These are phyloP conservation scores for Neofusicoccum ribis DNA, from an alignment of 2,329 filamentous ascomycete species.

Conservation along the genomic window DNA sequence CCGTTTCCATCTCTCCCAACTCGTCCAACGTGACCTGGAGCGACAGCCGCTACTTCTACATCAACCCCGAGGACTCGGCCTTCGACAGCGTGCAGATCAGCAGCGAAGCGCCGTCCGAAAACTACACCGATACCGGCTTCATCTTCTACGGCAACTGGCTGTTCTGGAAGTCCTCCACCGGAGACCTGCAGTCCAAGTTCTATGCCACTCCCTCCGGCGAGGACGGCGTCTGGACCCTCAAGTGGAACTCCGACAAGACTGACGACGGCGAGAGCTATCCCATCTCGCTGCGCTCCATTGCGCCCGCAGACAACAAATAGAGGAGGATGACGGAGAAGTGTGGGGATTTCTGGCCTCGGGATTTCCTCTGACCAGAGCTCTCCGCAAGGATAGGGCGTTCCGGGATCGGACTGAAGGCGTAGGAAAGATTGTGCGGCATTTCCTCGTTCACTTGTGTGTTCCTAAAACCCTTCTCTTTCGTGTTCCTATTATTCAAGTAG, in stretches of 20 bases:
- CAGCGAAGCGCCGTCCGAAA: background rate
- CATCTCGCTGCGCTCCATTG: constrained; percentile 7
- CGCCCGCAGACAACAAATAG: background rate
- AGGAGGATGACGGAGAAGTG: too few species aligned
- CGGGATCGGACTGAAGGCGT: too few species aligned
- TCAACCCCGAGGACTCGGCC: constrained; percentile 1
- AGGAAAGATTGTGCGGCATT: too few species aligned
- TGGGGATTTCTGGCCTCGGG: too few species aligned
- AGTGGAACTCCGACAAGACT: background rate
- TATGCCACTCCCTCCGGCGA: constrained; percentile 5
- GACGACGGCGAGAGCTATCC: background rate
- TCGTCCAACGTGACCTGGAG: background rate
- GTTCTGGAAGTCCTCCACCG: constrained; percentile 5
- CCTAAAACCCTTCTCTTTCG: too few species aligned
- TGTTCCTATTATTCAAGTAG: too few species aligned
- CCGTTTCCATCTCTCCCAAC: constrained; percentile 1
- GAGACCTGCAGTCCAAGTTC: constrained; percentile 11
- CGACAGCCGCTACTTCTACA: constrained; percentile 5
- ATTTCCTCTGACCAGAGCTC: too few species aligned
- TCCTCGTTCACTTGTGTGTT: too few species aligned
- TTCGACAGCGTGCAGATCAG: constrained; percentile 15
- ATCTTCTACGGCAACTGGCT: constrained; percentile 17
- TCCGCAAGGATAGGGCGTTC: too few species aligned
- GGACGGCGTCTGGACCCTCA: constrained; percentile 11
- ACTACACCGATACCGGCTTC: constrained; percentile 16